Evolutionary conservation across 768 basidiomycete genomes (phyloP), one percentile per base, ranked within the genome.

Genomic region (Cyclocybe aegerita): DNA sequence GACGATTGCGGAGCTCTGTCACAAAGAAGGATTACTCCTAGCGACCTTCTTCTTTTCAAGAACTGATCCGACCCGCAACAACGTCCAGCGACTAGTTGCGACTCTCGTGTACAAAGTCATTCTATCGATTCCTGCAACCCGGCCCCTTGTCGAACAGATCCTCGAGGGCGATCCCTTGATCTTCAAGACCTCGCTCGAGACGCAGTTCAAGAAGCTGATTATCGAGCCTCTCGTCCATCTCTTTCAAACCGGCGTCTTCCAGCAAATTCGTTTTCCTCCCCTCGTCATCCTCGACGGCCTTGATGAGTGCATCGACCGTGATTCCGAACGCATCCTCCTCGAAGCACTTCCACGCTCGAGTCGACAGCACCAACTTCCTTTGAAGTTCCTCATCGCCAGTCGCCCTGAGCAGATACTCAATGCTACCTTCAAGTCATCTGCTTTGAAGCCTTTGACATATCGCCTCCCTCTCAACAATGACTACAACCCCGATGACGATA

Each of bases 261-360:
- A 23, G 1, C 23, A 23, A 23, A 3, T 23, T 23, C 23, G 23
- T 23, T 23, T 23, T 23, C 23, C 23, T 23, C 23, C 23, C 23
- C 23, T 23, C 23, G 23, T 46, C 33, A 46, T 48, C 15, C 30
- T 48, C n/a, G 47, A 48, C 14, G 47, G 39, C n/a, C 29, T 48
- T 35, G 47, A 48, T 17, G 47, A 48, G 33, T 48, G 47, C n/a
- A 8, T 30, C 16, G 9, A 48, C 9, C 16, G 14, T 7, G 29
- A 40, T 31, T 12, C 38, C 32, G 5, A 40, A 34, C 11, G 9
- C 23, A 11, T 23, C n/a, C 3, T 40, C 7, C 11, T 39, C 23
- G 23, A 23, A 23, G 23, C 23, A 23, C 23, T 23, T 23, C 5
- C 23, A 23, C 23, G 5, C 23, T 23, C 23, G 5, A 23, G 23